Evolutionary conservation across 352 stramenopile species (phyloP), one percentile per base, ranked within the genome.

Genomic region (Pythium aristosporum): DNA sequence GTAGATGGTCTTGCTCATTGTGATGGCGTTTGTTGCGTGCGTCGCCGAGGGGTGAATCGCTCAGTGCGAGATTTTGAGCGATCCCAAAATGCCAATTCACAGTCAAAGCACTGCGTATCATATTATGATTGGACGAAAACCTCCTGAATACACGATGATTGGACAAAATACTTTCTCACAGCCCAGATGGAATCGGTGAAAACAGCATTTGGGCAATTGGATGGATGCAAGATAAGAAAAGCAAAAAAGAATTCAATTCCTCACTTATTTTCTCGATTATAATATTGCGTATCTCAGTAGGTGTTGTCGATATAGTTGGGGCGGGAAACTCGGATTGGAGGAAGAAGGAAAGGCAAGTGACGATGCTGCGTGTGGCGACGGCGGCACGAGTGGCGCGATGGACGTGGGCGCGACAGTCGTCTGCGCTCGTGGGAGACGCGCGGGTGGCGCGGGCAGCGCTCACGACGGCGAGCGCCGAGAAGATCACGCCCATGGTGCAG

Each of bases 1-100:
- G 74, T 87, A 93, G 63, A 94, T 78, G 39, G 80, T 89, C 67
- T 76, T 73, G 66, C 66, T 72, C 59, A 67, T 72, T 5, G 47
- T 63, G 51, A 20, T 25, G 49, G 30, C 15, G 34, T 43, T 1
- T 32, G 18, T 52, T n/a, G 5, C 16, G 21, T n/a, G 21, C 47
- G 21, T n/a, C 11, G 21, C 16, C 47, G 23, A 25, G 12, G 21
- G 34, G 34, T 39, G 34, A 36, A 36, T 39, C 16, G 49, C 30
- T 44, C 52, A 57, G 28, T 47, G 41, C 23, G 52, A 30, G 44
- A 30, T n/a, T 15, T n/a, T 15, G 41, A 47, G 41, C 15, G 7
- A 47, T 47, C 41, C 41, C 15, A 47, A 10, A 47, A 47, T 20
- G 41, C 11, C 11, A 47, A n/a, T 47, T 15, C 41, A 4, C 25